Conservation (phyloP, 2,329 filamentous ascomycete species). For the Fusarium succisae region DNA sequence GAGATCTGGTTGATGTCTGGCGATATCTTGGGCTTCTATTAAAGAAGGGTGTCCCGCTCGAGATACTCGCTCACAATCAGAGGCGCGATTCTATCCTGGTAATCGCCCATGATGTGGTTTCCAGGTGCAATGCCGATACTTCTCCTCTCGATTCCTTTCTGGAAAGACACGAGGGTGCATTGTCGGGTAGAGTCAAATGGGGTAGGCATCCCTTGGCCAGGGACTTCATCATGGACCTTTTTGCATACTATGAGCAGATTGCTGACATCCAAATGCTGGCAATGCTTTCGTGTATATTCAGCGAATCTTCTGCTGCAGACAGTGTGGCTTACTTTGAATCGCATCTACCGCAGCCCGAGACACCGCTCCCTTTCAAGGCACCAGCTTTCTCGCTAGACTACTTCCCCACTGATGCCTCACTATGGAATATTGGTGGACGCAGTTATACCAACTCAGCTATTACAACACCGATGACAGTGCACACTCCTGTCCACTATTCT, state of each 20-base stretch:
- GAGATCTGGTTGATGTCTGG: conserved; percentile 85
- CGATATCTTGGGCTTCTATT: conserved; percentile 80
- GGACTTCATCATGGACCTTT: conserved; percentile 69
- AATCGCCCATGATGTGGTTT: conserved; percentile 71
- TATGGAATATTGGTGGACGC: conserved; percentile 62
- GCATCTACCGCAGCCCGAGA: conserved; percentile 66
- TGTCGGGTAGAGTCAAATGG: conserved; percentile 73
- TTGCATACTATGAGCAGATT: conserved; percentile 68
- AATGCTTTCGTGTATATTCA: conserved; percentile 76
- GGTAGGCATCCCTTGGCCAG: conserved; percentile 71
- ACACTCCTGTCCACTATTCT: conserved; percentile 64
- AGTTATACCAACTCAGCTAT: conserved; percentile 64
- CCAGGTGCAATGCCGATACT: conserved; percentile 43
- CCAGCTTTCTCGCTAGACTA: conserved; percentile 74
- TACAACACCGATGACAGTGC: conserved; percentile 66
- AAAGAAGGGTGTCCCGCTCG: conserved; percentile 77
- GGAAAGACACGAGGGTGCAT: conserved; percentile 33
- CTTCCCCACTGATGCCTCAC: conserved; percentile 66
- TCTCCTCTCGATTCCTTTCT: conserved; percentile 15
- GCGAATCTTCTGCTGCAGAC: conserved; percentile 65
- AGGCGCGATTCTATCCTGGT: conserved; percentile 71
- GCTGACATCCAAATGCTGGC: conserved; percentile 76
- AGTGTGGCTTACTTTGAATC: conserved; percentile 67
- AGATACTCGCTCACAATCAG: conserved; percentile 65
- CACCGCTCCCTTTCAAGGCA: conserved; percentile 71